Evolutionary conservation across 306 rosid species (phyloP), one percentile per base, ranked within the genome.

Genomic region (Gastrolobium villosum): DNA sequence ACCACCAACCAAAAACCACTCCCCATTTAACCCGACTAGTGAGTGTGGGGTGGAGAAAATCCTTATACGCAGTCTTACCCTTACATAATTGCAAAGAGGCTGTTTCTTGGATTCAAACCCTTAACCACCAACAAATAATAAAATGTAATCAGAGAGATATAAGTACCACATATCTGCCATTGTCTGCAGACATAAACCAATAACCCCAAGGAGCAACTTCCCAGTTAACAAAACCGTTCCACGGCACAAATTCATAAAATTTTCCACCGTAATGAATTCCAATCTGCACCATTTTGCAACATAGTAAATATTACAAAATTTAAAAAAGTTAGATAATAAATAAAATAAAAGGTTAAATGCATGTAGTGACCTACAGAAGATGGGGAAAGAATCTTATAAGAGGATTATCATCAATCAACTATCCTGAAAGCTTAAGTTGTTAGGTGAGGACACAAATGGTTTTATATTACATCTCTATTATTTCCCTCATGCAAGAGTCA

Each of bases 171-270:
- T 92, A 80, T 0, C 75, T 85, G 71, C 86, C 90, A 54, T 92
- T 94, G 86, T 92, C 97, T 26, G 89, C 98, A 20, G 85, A 65
- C 72, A 94, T 80, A 53, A 57, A 83, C 97, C 98, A 94, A 78
- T 80, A 68, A 69, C 97, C 97, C 98, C 98, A 92, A 65, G 90
- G 79, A 85, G 90, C n/a, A 55, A 94, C 43, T 87, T 94, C 97
- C 98, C 97, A 94, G 72, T 70, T 78, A 37, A 94, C 88, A 81
- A 43, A 72, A 76, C 97, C 93, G 80, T 88, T 89, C 98, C 98
- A 94, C 13, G 98, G 98, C 74, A 90, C 97, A 83, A 92, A 92
- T 82, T 94, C 97, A 81, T 94, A 90, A 70, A 92, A 92, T 1
- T 46, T 87, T 72, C 98, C 98, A 78, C 80, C 92, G 81, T 34